Evolutionary conservation across 306 rosid species (phyloP).

Genomic region (Ormosia emarginata): DNA sequence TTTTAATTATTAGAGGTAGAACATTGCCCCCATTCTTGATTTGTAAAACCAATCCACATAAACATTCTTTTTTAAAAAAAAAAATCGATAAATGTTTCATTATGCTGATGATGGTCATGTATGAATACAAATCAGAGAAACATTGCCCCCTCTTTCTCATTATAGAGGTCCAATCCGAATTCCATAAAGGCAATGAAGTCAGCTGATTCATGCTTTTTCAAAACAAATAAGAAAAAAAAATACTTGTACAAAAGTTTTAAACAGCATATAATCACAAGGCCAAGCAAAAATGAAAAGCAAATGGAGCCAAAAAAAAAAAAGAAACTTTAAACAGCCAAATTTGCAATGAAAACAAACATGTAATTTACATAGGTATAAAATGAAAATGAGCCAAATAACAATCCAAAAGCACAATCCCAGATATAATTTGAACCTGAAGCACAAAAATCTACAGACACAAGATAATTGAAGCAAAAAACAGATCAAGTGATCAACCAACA

Average conservation of each 20-base stretch:
- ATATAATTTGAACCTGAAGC: not conserved
- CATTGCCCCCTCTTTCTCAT: not conserved
- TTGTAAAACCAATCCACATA: not conserved
- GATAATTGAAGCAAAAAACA: not conserved
- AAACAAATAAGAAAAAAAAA: not conserved
- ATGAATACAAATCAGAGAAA: not conserved
- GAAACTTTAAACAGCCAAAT: not conserved
- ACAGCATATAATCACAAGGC: not conserved
- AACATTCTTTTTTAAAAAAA: not conserved
- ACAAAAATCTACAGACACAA: not conserved
- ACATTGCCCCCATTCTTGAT: not conserved
- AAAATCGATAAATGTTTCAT: not conserved
- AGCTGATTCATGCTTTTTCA: not conserved
- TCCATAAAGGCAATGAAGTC: not conserved
- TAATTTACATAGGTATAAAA: not conserved
- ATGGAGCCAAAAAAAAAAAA: not conserved
- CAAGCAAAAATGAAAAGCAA: constrained; percentile 1
- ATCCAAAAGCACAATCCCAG: not conserved
- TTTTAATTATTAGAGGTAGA: not conserved
- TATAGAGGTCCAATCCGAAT: not conserved
- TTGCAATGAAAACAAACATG: not conserved
- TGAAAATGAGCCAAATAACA: not conserved
- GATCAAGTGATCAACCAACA: not conserved
- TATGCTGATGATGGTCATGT: not conserved
- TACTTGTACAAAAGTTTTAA: not conserved